phyloP scores from a whole-genome alignment of 257 asterid genomes.

The Gentiana macrophylla region DNA sequence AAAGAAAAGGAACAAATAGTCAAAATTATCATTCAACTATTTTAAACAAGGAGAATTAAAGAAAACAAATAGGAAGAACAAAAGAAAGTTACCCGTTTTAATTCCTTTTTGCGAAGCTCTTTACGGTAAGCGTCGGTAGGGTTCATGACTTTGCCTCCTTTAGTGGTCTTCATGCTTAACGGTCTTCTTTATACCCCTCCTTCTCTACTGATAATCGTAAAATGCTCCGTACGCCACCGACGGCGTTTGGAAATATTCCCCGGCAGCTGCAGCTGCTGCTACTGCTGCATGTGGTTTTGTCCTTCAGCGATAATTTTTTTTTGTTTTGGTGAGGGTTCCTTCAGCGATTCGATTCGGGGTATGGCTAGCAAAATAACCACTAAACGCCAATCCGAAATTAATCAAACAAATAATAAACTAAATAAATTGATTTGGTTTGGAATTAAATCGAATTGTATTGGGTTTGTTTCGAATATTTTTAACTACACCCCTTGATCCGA shows the following conservation, averaged over 20 bases:
- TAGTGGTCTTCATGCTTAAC: conserved; percentile 70
- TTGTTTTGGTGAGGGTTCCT: no score
- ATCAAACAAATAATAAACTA: no score
- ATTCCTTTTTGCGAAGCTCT: conserved; percentile 84
- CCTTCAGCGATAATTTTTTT: neutral
- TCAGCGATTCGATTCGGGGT: no score
- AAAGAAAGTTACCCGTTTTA: conserved; percentile 54
- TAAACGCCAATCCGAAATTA: no score
- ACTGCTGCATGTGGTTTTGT: neutral
- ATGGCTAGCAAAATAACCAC: no score
- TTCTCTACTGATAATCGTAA: neutral
- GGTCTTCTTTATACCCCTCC: neutral
- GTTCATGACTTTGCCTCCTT: conserved; percentile 99
- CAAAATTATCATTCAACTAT: neutral
- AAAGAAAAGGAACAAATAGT: neutral
- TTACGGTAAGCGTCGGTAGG: conserved; percentile 98
- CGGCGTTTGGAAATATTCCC: neutral
- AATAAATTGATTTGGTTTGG: no score
- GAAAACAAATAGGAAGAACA: neutral
- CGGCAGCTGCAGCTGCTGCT: neutral
- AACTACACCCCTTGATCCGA: no score
- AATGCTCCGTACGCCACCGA: neutral
- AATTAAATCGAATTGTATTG: no score
- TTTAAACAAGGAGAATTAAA: neutral
- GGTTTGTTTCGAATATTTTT: no score